Percentiles rank a stretch among this genome's conserved stretches.
These are phyloP conservation scores for Eremomyces bilateralis DNA, from an alignment of 495 filamentous ascomycete species.

Conservation along the genomic window DNA sequence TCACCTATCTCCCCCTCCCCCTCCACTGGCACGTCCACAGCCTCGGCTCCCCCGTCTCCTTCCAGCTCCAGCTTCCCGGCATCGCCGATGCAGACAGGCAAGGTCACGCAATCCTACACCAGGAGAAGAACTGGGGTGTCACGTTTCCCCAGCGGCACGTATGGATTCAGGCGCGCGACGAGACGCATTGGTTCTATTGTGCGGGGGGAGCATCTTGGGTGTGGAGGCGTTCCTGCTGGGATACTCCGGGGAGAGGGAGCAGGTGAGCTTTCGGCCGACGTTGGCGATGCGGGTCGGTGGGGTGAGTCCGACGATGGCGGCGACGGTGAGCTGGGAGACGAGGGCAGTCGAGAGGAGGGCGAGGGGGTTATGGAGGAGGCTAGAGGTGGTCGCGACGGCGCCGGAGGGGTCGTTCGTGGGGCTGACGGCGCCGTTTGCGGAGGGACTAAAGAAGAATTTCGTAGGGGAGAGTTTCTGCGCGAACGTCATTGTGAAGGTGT, in stretches of 20 bases:
- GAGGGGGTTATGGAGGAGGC: conserved; percentile 13
- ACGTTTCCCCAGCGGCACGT: conserved; percentile 24
- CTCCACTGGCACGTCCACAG: conserved; percentile 29
- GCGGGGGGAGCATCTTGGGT: conserved; percentile 23
- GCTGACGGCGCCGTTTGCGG: conserved; percentile 19
- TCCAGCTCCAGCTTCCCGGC: conserved; percentile 12
- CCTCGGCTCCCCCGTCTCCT: conserved; percentile 17
- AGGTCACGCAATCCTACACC: conserved; percentile 19
- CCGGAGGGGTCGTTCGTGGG: conserved; percentile 20
- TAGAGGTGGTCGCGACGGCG: conserved; percentile 17
- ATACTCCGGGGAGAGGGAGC: conserved; percentile 13
- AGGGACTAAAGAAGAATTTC: conserved; percentile 21
- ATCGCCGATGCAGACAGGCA: conserved; percentile 7
- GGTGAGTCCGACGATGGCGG: conserved; percentile 17
- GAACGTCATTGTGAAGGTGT: conserved; percentile 17
- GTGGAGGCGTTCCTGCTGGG: conserved; percentile 24
- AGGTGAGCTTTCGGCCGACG: conserved; percentile 17
- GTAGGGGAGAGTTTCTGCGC: conserved; percentile 24
- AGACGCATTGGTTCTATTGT: conserved; percentile 14
- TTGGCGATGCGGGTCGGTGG: conserved; percentile 12
- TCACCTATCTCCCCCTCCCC: conserved; percentile 21
- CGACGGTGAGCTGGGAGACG: conserved; percentile 15
- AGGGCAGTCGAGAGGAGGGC: conserved; percentile 14
- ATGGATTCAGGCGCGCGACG: conserved; percentile 20
- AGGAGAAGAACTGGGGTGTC: conserved; percentile 27